Evolutionary conservation across 2,329 filamentous ascomycete genomes (phyloP).

Genomic region (Neoarthrinium moseri): DNA sequence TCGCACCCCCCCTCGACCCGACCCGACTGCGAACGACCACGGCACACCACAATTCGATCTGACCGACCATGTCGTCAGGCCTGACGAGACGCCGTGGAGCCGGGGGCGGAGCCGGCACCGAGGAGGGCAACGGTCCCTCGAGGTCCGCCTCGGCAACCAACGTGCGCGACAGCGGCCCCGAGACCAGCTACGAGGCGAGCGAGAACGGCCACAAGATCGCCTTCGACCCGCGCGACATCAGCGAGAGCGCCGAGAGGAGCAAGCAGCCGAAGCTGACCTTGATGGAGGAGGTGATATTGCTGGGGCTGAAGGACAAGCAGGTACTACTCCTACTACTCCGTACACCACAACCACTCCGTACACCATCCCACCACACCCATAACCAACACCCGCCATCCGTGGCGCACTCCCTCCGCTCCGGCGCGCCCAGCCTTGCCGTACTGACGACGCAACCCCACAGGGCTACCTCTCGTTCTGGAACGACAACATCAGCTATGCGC

Average conservation of each 20-base stretch:
- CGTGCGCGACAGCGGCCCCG: constrained; percentile 54
- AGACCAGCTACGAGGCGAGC: constrained; percentile 85
- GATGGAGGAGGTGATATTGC: constrained; percentile 96
- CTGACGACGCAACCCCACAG: constrained; percentile 43
- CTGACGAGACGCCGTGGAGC: constrained; percentile 52
- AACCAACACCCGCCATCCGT: no score
- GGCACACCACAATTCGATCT: no score
- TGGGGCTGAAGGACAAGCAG: constrained; percentile 98
- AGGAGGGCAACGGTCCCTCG: constrained; percentile 57
- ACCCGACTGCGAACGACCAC: no score
- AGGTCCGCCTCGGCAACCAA: constrained; percentile 56
- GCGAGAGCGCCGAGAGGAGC: constrained; percentile 90
- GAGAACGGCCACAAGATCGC: constrained; percentile 99
- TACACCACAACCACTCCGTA: neutral
- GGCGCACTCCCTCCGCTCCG: no score
- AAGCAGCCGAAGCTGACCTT: constrained; percentile 98
- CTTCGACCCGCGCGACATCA: constrained; percentile 95
- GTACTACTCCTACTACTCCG: constrained; percentile 42
- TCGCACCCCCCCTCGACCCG: no score
- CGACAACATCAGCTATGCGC: constrained; percentile 98
- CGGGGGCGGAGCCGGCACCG: constrained; percentile 52
- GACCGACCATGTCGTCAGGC: constrained; percentile 37
- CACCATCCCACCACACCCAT: neutral
- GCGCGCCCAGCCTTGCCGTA: no score
- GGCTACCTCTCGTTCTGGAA: constrained; percentile 99